These are phyloP conservation scores for Coemansia sp. DNA, from an alignment of 192 early-diverging fungal genomes.

Conservation along the genomic window DNA sequence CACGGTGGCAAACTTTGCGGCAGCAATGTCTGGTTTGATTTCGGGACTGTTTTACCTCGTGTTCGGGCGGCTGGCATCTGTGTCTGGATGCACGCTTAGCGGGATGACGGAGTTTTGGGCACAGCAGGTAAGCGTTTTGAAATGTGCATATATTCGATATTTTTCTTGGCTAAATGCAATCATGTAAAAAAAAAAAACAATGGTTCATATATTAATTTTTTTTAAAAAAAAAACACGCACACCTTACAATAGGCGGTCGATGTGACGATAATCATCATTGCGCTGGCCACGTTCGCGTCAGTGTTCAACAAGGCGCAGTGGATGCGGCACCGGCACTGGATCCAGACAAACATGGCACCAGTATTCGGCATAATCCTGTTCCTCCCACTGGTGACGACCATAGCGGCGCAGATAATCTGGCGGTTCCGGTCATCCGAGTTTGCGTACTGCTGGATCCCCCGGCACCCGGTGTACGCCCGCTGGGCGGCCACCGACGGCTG, in stretches of 20 bases:
- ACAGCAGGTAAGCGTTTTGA: constrained; percentile 24
- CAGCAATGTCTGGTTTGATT: constrained; percentile 15
- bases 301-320: constrained; percentile 14
- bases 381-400: constrained; percentile 28
- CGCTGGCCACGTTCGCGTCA: constrained; percentile 25
- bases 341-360: constrained; percentile 37
- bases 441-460: constrained; percentile 49
- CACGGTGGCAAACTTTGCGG: constrained; percentile 14
- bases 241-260: constrained; percentile 44
- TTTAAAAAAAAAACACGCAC: not conserved
- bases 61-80: constrained; percentile 28
- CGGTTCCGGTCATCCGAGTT: constrained; percentile 42
- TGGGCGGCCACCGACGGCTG: constrained; percentile 47
- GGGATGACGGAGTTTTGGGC: constrained; percentile 46
- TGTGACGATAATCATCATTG: constrained; percentile 22
- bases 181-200: not conserved
- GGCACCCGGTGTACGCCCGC: constrained; percentile 44
- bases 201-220: not conserved
- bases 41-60: constrained; percentile 33
- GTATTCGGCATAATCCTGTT: constrained; percentile 33
- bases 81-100: constrained; percentile 30
- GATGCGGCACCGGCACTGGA: constrained; percentile 28
- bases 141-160: not conserved
- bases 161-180: not conserved
- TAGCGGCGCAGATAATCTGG: constrained; percentile 40